Evolutionary conservation across 306 rosid species (phyloP).

Genomic region (Fragaria ananassa): DNA sequence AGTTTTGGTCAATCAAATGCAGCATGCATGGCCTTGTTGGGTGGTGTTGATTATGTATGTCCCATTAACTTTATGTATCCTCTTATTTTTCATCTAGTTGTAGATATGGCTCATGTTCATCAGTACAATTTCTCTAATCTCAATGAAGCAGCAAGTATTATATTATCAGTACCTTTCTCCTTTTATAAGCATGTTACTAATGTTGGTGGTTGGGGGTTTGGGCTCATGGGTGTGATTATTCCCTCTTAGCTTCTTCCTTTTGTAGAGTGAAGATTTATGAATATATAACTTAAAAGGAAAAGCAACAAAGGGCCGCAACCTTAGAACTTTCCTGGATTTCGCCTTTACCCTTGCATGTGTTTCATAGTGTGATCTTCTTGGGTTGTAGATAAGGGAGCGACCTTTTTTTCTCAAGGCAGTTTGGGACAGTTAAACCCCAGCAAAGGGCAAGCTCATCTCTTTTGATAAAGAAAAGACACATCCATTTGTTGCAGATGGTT

Average conservation of each 20-base stretch:
- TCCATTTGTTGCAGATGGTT: conserved; percentile 41
- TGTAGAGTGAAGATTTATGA: conserved; percentile 5
- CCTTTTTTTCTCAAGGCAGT: conserved; percentile 15
- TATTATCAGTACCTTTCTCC: conserved; percentile 33
- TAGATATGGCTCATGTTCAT: conserved; percentile 57
- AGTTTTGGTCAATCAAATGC: conserved; percentile 33
- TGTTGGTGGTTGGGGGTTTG: conserved; percentile 6
- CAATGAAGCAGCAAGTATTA: conserved; percentile 53
- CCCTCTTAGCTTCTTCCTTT: conserved; percentile 18
- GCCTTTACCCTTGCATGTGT: conserved; percentile 46
- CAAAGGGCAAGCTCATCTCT: conserved; percentile 26
- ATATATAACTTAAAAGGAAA: conserved; percentile 18
- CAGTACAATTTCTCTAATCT: conserved; percentile 51
- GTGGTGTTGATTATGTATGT: conserved; percentile 58
- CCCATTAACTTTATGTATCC: conserved; percentile 59
- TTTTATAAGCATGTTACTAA: conserved; percentile 26
- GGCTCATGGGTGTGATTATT: conserved; percentile 6
- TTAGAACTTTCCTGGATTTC: conserved; percentile 19
- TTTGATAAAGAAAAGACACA: conserved; percentile 38
- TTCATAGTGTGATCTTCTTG: conserved; percentile 23
- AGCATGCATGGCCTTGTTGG: conserved; percentile 46
- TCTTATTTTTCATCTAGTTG: conserved; percentile 49
- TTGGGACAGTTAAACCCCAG: conserved; percentile 23
- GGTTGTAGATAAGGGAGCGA: conserved; percentile 25
- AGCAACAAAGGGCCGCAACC: conserved; percentile 15